A percentile compares a stretch with the other conserved stretches of the same genome.
These are phyloP conservation scores for Panicum hallii DNA, from an alignment of 202 grass and related monocot species.

Conservation along the genomic window DNA sequence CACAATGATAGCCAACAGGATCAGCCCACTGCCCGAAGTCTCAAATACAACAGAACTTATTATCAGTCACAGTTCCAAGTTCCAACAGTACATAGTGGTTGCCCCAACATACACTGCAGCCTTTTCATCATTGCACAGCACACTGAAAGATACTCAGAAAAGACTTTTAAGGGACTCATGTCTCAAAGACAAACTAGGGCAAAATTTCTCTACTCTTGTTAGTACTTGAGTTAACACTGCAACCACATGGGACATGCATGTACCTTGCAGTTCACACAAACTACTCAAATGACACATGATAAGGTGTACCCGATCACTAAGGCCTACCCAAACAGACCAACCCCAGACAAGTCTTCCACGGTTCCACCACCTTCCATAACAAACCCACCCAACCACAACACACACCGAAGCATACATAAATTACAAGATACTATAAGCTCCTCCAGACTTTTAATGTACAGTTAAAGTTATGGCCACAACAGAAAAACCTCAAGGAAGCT, in stretches of 20 bases:
- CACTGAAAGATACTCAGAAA: conserved; percentile 36
- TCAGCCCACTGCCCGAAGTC: not conserved
- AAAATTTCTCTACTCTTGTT: conserved; percentile 26
- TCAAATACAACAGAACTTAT: not conserved
- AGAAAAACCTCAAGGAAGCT: conserved; percentile 1
- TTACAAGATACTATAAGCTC: conserved; percentile 45
- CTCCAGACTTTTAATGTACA: conserved; percentile 61
- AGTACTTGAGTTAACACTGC: not conserved
- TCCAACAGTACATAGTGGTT: conserved; percentile 1
- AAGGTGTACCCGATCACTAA: not conserved
- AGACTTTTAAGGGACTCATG: not conserved
- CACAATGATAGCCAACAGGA: not conserved
- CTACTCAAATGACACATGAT: conserved; percentile 22
- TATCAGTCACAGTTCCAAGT: not conserved
- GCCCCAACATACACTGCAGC: not conserved
- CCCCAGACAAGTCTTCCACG: not conserved
- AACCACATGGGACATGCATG: not conserved
- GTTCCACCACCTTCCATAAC: not conserved
- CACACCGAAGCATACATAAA: conserved; percentile 24
- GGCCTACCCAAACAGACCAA: conserved; percentile 6
- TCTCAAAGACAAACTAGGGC: conserved; percentile 18
- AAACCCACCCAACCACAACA: not conserved
- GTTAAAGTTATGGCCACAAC: conserved; percentile 33
- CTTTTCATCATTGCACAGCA: conserved; percentile 49
- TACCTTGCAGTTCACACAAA: not conserved